Base-by-base conservation (phyloP, 257 asterid genomes). In the Gentiana macrophylla region DNA sequence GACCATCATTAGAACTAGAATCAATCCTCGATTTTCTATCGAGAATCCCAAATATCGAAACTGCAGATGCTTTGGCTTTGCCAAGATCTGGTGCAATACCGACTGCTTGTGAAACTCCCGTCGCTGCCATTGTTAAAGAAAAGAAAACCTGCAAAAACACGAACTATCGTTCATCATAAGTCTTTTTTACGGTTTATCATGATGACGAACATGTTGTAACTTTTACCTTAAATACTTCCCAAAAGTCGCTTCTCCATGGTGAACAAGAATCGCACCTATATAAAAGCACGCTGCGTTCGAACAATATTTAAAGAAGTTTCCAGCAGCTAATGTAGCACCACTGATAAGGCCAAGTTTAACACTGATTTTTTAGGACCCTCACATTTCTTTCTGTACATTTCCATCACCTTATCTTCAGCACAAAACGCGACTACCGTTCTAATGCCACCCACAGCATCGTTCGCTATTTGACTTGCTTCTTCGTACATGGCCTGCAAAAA, bases 391-490 rank as follows among this genome's bases (percentile, higher is more conserved):
- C 79, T 75, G 35, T 82, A 87, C 74, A 66, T 78, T 55, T 69
- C 77, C 72, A 84, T 78, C 63, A 84, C 85, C 62, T 75, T 84
- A 38, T 80, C 88, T 61, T 87, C 96, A 8, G 94, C 93, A 44
- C 88, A 69, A 57, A 84, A 87, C 4, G 96, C 84, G 5, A 89
- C 86, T 62, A 87, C 96, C 2, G 96, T 84, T 72, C 96, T 80
- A 50, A 87, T 82, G 61, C 94, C 72, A 51, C 94, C 70, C 4
- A 87, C 94, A 1, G 96, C 96, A 49, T 87, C 96, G 5, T 77
- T 87, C 32, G 96, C 96, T 41, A 84, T 78, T 62, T 87, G 96
- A 50, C 96, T 87, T 6, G 96, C 96, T 79, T 82, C 94, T 69
- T 87, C 93, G 43, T 87, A 87, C 94, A 77, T 82, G n/a, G 69